phyloP scores from a whole-genome alignment of 208 protist genomes.

The Crithidia expoeki region DNA sequence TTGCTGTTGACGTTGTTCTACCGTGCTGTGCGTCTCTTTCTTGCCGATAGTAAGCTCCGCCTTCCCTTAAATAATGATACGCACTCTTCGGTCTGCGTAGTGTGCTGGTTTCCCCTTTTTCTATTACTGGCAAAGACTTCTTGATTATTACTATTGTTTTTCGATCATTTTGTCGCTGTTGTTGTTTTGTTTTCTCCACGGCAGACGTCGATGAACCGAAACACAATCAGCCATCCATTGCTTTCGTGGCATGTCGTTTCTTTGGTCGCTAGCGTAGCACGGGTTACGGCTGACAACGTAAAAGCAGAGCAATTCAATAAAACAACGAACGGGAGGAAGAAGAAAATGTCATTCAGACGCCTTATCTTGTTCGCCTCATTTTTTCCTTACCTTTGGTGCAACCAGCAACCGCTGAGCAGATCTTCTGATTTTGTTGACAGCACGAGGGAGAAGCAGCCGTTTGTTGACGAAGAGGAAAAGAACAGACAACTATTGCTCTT shows the following conservation, averaged over 20 bases:
- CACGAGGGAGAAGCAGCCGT: too few relatives aligned
- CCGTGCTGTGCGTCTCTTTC: neutral
- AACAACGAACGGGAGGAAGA: neutral
- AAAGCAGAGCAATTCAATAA: neutral
- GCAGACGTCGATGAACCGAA: neutral
- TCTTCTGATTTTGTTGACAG: too few relatives aligned
- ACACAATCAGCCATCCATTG: neutral
- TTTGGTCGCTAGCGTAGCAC: neutral
- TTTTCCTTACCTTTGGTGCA: neutral
- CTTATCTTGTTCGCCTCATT: too few relatives aligned
- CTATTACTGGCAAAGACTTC: neutral
- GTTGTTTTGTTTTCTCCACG: constrained; percentile 26
- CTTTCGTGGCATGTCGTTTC: neutral
- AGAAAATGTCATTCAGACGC: too few relatives aligned
- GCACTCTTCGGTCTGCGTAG: neutral
- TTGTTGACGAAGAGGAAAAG: too few relatives aligned
- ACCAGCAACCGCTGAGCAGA: too few relatives aligned
- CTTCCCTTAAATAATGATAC: neutral
- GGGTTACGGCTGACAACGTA: neutral
- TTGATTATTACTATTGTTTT: neutral
- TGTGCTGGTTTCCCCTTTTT: neutral
- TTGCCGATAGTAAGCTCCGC: neutral
- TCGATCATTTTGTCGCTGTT: constrained; percentile 5
- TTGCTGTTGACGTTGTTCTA: neutral
- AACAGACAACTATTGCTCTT: too few relatives aligned